A percentile compares a stretch with the other conserved stretches of the same genome.
Conservation (phyloP, 768 basidiomycete species). For the Kwoniella pini region DNA sequence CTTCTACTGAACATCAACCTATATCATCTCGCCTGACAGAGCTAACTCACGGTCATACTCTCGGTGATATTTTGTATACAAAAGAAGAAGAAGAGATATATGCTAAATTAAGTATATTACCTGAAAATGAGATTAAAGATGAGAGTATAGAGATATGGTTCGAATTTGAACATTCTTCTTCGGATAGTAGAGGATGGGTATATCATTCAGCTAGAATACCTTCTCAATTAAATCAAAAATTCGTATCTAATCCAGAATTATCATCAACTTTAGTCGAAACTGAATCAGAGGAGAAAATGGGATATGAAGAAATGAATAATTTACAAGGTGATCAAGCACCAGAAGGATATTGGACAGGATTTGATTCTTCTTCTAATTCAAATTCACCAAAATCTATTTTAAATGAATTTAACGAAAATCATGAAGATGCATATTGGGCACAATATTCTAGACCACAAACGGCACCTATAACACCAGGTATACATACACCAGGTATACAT, state of each 20-base stretch:
- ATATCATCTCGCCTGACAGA: constrained; percentile 10
- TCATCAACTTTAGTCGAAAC: not conserved
- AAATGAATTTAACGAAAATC: not conserved
- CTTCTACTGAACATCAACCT: constrained; percentile 8
- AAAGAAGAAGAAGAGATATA: constrained; percentile 17
- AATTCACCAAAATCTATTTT: not conserved
- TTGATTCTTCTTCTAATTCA: constrained; percentile 9
- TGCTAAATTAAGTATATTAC: constrained; percentile 5
- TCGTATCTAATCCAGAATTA: not conserved
- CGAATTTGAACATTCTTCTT: constrained; percentile 7
- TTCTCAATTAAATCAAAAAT: not conserved
- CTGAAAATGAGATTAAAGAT: not conserved
- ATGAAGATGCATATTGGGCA: constrained; percentile 26
- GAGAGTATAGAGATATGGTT: constrained; percentile 17
- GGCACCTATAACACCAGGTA: constrained; percentile 17
- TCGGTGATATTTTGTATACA: constrained; percentile 1
- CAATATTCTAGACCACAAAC: constrained; percentile 19
- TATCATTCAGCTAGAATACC: constrained; percentile 23
- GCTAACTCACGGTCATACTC: constrained; percentile 1
- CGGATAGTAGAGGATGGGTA: constrained; percentile 21
- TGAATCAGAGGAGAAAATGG: not conserved
- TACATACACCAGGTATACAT: constrained; percentile 1
- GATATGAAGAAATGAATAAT: not conserved
- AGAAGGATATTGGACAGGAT: constrained; percentile 23
- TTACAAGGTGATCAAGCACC: constrained; percentile 7